phyloP scores from a whole-genome alignment of 2,329 filamentous ascomycete genomes.

The Chrysoporthe cubensis region DNA sequence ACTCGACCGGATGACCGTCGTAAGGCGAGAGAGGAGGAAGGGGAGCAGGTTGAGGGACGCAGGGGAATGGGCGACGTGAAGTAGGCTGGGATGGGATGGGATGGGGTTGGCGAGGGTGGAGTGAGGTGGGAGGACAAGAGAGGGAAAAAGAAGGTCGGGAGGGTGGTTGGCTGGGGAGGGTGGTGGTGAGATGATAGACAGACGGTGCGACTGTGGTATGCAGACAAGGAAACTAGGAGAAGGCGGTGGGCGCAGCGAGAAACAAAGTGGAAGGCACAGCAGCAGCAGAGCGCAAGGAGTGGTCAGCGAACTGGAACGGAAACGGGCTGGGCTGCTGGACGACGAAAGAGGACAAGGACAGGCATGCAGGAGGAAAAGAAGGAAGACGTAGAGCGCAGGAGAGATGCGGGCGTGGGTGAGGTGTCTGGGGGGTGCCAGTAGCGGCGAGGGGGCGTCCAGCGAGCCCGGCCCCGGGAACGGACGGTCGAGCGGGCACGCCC shows the following conservation, averaged over 20 bases:
- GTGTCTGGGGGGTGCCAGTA: conserved; percentile 9
- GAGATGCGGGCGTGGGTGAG: conserved; percentile 2
- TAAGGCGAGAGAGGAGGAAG: conserved; percentile 12
- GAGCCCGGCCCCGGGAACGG: conserved; percentile 3
- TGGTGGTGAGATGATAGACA: conserved; percentile 24
- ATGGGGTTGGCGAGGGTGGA: conserved; percentile 19
- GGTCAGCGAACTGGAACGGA: conserved; percentile 15
- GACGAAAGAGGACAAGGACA: conserved; percentile 20
- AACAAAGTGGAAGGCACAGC: conserved; percentile 11
- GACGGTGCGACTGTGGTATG: neutral
- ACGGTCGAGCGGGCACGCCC: conserved; percentile 15
- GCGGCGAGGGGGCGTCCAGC: neutral
- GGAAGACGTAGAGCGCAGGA: conserved; percentile 10
- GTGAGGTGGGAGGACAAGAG: conserved; percentile 29
- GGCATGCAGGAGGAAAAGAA: conserved; percentile 20
- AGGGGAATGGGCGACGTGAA: conserved; percentile 24
- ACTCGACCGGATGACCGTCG: conserved; percentile 21
- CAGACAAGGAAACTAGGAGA: neutral
- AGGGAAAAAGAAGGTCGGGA: conserved; percentile 30
- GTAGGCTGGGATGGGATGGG: conserved; percentile 21
- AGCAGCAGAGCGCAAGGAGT: conserved; percentile 5
- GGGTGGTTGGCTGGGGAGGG: conserved; percentile 16
- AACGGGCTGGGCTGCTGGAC: conserved; percentile 15
- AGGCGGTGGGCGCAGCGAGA: conserved; percentile 14
- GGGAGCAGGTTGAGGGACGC: conserved; percentile 4